Conservation (phyloP, 768 basidiomycete genomes). For the Sistotremastrum suecicum region DNA sequence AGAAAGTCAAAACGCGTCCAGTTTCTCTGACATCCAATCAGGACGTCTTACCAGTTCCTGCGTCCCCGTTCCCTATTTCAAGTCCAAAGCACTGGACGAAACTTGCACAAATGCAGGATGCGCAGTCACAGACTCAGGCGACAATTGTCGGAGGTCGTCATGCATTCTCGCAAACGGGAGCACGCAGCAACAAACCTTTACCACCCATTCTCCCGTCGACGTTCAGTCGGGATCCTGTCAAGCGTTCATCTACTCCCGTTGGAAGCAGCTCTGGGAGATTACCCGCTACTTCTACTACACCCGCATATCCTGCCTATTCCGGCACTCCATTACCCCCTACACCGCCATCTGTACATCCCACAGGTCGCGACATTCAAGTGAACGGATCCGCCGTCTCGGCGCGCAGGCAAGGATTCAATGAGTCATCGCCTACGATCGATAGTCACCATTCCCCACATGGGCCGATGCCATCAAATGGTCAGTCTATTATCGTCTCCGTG, state of each 20-base stretch:
- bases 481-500: constrained; percentile 59
- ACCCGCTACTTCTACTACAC: constrained; percentile 26
- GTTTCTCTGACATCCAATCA: constrained; percentile 15
- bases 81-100: constrained; percentile 14
- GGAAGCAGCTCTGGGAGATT: too few relatives aligned
- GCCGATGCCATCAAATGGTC: constrained; percentile 17
- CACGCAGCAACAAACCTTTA: constrained; percentile 11
- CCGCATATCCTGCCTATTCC: constrained; percentile 62
- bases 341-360: constrained; percentile 24
- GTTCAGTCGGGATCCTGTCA: constrained; percentile 19
- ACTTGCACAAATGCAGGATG: constrained; percentile 9
- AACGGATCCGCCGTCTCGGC: constrained; percentile 28
- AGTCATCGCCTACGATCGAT: too few relatives aligned
- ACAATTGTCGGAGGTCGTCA: constrained; percentile 37
- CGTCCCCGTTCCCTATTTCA: constrained; percentile 59
- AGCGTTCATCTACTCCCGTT: too few relatives aligned
- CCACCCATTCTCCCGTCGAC: constrained; percentile 19
- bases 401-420: constrained; percentile 20
- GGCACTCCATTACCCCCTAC: constrained; percentile 31
- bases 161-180: constrained; percentile 27
- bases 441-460: too few relatives aligned
- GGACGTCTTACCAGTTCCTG: constrained; percentile 54
- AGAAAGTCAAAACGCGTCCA: constrained; percentile 9
- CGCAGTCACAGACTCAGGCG: constrained; percentile 21
- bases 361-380: constrained; percentile 34